Percentiles rank a stretch among this genome's conserved stretches.
phyloP scores from a whole-genome alignment of 139 green algal species.

The Ulvella scutata region DNA sequence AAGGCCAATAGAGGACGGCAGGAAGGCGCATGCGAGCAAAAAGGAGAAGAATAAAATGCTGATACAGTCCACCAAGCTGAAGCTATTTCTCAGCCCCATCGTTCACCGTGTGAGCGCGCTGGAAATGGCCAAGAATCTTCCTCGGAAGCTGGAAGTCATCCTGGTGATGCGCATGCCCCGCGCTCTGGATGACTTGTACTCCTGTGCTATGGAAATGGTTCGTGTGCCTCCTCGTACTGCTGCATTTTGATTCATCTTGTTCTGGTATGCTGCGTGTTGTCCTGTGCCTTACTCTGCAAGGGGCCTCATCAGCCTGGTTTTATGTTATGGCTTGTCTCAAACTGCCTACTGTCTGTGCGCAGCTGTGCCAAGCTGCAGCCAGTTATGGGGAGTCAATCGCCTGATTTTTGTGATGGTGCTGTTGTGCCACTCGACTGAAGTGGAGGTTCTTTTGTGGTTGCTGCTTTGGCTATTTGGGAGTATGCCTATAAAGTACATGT shows the following conservation, averaged over 20 bases:
- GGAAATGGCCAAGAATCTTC: neutral
- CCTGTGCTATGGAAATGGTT: slow-evolving; percentile 36
- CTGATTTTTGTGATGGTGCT: no score
- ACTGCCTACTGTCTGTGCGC: no score
- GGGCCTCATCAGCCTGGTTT: no score
- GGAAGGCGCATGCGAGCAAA: neutral
- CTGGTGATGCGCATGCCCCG: slow-evolving; percentile 78
- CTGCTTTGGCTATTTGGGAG: no score
- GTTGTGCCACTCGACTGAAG: no score
- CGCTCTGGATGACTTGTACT: slow-evolving; percentile 72
- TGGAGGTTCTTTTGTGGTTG: no score
- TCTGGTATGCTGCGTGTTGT: no score
- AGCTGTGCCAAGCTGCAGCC: no score
- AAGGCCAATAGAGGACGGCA: neutral
- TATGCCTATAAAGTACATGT: no score
- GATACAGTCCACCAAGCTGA: neutral
- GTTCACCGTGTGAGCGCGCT: neutral
- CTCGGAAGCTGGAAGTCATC: slow-evolving; percentile 51
- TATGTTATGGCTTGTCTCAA: no score
- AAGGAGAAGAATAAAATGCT: neutral
- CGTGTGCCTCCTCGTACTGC: neutral
- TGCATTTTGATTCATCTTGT: neutral
- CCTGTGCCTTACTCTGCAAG: no score
- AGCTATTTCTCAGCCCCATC: neutral
- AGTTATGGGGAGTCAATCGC: no score